These are phyloP conservation scores for Madurella fahalii DNA, from an alignment of 2,329 filamentous ascomycete species.

Conservation along the genomic window DNA sequence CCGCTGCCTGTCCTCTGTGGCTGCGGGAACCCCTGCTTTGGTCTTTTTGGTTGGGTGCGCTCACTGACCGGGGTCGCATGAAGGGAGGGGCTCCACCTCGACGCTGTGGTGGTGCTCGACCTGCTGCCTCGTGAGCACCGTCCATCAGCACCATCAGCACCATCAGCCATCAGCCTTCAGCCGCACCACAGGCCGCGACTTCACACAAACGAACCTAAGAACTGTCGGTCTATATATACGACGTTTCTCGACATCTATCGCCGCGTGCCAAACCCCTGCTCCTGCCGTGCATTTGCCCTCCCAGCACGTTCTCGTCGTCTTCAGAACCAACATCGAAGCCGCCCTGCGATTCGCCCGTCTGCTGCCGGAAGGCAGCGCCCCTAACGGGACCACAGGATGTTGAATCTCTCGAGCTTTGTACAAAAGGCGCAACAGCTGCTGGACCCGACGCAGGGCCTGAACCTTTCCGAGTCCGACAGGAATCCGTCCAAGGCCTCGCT, in stretches of 20 bases:
- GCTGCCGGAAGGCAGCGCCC: slow-evolving; percentile 12
- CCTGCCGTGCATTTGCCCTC: neutral
- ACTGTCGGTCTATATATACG: too few relatives aligned
- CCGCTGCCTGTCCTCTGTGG: neutral
- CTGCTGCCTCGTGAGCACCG: neutral
- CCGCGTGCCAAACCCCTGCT: too few relatives aligned
- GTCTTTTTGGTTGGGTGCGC: too few relatives aligned
- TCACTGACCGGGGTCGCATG: too few relatives aligned
- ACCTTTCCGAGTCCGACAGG: slow-evolving; percentile 67
- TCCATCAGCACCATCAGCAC: neutral
- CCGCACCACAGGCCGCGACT: neutral
- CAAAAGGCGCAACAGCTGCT: slow-evolving; percentile 95
- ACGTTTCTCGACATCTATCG: too few relatives aligned
- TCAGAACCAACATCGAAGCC: neutral
- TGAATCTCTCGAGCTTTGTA: slow-evolving; percentile 72
- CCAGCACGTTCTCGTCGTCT: neutral
- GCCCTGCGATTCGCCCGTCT: slow-evolving; percentile 1
- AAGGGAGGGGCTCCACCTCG: too few relatives aligned
- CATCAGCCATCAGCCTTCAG: neutral
- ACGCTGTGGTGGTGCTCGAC: neutral
- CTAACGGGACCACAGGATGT: slow-evolving; percentile 39
- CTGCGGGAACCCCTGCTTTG: too few relatives aligned
- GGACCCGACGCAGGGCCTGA: slow-evolving; percentile 76
- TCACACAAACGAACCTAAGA: neutral
- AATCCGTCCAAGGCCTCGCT: slow-evolving; percentile 87